These are phyloP conservation scores for Suaeda aralocaspica DNA, from an alignment of 148 eudicot species.

Conservation along the genomic window DNA sequence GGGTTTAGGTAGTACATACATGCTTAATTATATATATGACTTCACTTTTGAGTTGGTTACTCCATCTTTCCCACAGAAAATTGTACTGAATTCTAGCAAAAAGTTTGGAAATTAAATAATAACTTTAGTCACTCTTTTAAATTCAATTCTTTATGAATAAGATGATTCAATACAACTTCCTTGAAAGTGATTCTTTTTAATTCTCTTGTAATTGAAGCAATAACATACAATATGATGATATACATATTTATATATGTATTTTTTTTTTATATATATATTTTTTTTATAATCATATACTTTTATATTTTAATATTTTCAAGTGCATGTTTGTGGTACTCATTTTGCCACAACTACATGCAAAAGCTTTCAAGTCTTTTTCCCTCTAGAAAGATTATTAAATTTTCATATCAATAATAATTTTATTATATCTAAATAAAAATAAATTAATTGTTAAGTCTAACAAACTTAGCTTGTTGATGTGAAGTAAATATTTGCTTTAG, in stretches of 20 bases:
- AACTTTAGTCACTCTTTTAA: no score
- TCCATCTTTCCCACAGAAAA: no score
- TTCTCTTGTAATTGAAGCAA: neutral
- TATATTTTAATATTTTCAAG: neutral
- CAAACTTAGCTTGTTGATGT: neutral
- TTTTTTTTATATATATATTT: no score
- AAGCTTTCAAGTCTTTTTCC: constrained; percentile 9
- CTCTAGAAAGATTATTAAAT: neutral
- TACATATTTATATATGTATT: no score
- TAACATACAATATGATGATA: neutral
- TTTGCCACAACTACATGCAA: constrained; percentile 6
- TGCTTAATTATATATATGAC: no score
- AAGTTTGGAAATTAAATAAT: no score
- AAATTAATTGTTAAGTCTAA: neutral
- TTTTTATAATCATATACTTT: no score
- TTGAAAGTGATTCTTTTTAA: neutral
- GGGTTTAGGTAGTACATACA: no score
- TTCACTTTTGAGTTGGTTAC: no score
- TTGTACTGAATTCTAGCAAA: no score
- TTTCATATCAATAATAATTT: neutral
- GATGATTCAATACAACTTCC: constrained; percentile 3
- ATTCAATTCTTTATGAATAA: neutral
- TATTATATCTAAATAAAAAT: neutral
- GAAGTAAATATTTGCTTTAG: neutral
- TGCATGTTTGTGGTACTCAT: constrained; percentile 7